Percentiles rank a stretch among this genome's conserved stretches.
phyloP scores from a whole-genome alignment of 495 filamentous ascomycete genomes.

The Daldinia loculata region DNA sequence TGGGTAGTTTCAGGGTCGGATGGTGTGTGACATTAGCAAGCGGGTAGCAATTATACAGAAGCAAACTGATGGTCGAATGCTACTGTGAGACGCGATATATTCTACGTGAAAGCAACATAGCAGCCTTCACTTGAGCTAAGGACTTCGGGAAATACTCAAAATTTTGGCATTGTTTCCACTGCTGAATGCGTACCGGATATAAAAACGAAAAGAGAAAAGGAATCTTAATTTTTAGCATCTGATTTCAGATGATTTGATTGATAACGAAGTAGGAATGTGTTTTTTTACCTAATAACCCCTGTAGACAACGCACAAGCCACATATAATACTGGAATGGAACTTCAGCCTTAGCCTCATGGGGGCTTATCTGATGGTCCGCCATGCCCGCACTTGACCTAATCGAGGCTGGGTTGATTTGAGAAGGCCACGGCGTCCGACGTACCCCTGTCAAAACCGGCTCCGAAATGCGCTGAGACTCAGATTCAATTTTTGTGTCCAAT shows the following conservation, averaged over 20 bases:
- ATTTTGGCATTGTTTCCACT: background rate
- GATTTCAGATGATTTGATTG: background rate
- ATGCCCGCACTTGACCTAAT: constrained; percentile 10
- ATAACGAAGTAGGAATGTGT: background rate
- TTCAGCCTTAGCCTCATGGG: constrained; percentile 21
- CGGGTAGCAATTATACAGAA: background rate
- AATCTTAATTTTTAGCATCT: background rate
- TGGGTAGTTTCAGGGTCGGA: background rate
- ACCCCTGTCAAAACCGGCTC: constrained; percentile 32
- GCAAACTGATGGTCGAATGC: background rate
- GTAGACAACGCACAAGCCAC: constrained; percentile 10
- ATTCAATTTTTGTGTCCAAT: constrained; percentile 10
- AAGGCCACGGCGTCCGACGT: constrained; percentile 6
- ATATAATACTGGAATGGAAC: background rate
- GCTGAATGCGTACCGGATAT: background rate
- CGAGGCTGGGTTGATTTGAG: background rate
- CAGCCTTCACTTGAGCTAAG: background rate
- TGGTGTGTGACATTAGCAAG: constrained; percentile 5
- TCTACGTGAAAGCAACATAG: background rate
- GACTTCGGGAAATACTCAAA: background rate
- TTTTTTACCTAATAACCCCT: background rate
- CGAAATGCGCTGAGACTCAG: constrained; percentile 29
- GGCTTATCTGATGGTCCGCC: constrained; percentile 3
- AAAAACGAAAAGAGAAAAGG: background rate
- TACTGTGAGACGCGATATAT: background rate